A percentile compares a stretch with the other conserved stretches of the same genome.
These are phyloP conservation scores for Lasiodiplodia sp. DNA, from an alignment of 2,329 filamentous ascomycete genomes.

Conservation along the genomic window DNA sequence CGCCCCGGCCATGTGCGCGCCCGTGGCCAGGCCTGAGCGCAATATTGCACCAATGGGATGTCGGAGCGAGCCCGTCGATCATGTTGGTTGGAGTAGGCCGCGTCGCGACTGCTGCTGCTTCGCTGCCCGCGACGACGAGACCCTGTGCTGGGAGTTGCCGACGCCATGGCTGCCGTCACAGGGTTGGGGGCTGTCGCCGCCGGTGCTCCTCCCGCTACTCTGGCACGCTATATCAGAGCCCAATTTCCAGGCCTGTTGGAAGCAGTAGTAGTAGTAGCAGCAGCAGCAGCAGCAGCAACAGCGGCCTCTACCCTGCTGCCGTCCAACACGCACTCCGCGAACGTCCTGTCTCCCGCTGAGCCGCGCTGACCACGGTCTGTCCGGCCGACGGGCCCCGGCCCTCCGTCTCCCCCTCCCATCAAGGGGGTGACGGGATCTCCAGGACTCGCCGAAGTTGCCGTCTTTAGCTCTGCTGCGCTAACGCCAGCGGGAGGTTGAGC, in stretches of 20 bases:
- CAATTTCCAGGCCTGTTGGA: slow-evolving; percentile 22
- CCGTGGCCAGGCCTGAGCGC: slow-evolving; percentile 19
- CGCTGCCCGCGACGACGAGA: slow-evolving; percentile 21
- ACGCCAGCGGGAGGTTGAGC: slow-evolving; percentile 14
- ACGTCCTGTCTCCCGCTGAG: slow-evolving; percentile 3
- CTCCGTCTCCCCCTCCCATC: slow-evolving; percentile 12
- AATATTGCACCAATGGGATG: slow-evolving; percentile 24
- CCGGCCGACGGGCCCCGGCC: not conserved
- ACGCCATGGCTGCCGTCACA: slow-evolving; percentile 27
- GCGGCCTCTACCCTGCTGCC: not conserved
- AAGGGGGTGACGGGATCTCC: slow-evolving; percentile 6
- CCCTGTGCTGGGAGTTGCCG: slow-evolving; percentile 28
- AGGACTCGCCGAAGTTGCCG: slow-evolving; percentile 3
- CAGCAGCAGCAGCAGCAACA: not conserved
- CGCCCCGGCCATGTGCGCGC: slow-evolving; percentile 9
- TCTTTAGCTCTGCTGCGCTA: slow-evolving; percentile 10
- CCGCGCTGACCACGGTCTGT: not conserved
- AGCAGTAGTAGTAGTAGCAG: not conserved
- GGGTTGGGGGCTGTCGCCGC: slow-evolving; percentile 25
- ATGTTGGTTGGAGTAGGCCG: slow-evolving; percentile 23
- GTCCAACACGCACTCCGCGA: not conserved
- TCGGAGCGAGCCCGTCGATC: slow-evolving; percentile 19
- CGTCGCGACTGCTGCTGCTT: slow-evolving; percentile 12
- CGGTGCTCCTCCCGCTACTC: slow-evolving; percentile 24
- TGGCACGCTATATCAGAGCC: slow-evolving; percentile 29